Conservation (phyloP, 257 asterid genomes). For the Ocimum tenuiflorum region DNA sequence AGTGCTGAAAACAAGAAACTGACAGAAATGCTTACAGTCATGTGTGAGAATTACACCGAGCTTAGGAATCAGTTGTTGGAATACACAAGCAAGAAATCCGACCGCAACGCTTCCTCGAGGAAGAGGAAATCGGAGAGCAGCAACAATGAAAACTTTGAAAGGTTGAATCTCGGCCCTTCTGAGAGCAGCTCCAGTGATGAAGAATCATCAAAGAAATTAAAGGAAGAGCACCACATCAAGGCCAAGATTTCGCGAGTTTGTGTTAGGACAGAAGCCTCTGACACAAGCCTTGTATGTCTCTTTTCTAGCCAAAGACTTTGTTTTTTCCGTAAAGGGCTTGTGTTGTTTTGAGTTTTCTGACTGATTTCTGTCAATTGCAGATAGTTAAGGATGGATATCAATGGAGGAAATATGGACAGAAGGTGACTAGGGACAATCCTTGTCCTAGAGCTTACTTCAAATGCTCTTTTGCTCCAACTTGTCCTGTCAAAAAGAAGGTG, state of each 20-base stretch:
- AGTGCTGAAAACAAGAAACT: constrained; percentile 80
- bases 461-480: constrained; percentile 88
- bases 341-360: not conserved
- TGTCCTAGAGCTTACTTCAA: constrained; percentile 75
- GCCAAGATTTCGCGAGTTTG: constrained; percentile 49
- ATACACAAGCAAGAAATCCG: constrained; percentile 36
- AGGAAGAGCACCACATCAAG: constrained; percentile 60
- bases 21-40: constrained; percentile 50
- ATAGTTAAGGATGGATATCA: constrained; percentile 79
- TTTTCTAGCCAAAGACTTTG: too few species aligned
- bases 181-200: constrained; percentile 86
- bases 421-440: constrained; percentile 65
- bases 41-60: constrained; percentile 71
- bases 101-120: constrained; percentile 28
- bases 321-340: too few species aligned
- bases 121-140: constrained; percentile 52
- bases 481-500: constrained; percentile 97
- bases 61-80: constrained; percentile 47
- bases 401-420: constrained; percentile 79
- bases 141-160: constrained; percentile 19
- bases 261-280: constrained; percentile 64
- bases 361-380: constrained; percentile 29
- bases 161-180: constrained; percentile 29
- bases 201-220: constrained; percentile 60
- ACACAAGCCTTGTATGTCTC: constrained; percentile 76